Conservation (phyloP, 2,329 filamentous ascomycete species). For the Biscogniauxia mediterranea region DNA sequence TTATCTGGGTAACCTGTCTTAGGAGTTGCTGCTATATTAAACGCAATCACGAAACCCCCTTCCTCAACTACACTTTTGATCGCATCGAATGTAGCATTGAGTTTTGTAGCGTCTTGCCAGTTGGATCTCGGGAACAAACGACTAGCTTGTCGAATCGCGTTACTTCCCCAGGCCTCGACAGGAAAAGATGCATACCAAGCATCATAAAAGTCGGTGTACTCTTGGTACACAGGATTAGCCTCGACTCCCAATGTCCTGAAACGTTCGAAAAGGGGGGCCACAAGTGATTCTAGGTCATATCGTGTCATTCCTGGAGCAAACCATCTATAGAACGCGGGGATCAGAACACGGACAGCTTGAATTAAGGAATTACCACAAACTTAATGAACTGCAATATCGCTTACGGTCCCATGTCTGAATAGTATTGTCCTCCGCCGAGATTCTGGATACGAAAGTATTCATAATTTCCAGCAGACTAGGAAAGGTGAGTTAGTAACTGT, state of each 20-base stretch:
- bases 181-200: constrained; percentile 41
- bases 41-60: constrained; percentile 18
- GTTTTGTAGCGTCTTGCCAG: constrained; percentile 34
- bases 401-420: constrained; percentile 26
- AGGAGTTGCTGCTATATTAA: constrained; percentile 26
- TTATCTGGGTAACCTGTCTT: constrained; percentile 23
- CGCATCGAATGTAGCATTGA: constrained; percentile 30
- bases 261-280: constrained; percentile 10
- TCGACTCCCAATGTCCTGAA: constrained; percentile 31
- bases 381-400: neutral
- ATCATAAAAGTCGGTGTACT: constrained; percentile 36
- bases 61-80: constrained; percentile 32
- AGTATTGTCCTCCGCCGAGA: constrained; percentile 17
- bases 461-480: constrained; percentile 24
- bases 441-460: constrained; percentile 19
- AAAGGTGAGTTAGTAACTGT: no score
- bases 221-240: constrained; percentile 31
- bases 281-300: neutral
- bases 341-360: neutral
- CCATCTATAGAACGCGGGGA: neutral
- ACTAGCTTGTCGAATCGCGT: constrained; percentile 33
- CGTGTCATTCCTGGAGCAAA: neutral
- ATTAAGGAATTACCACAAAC: neutral
- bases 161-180: constrained; percentile 31
- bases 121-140: constrained; percentile 41